Evolutionary conservation across 768 basidiomycete genomes (phyloP).

Genomic region (Boletellus ananiceps): DNA sequence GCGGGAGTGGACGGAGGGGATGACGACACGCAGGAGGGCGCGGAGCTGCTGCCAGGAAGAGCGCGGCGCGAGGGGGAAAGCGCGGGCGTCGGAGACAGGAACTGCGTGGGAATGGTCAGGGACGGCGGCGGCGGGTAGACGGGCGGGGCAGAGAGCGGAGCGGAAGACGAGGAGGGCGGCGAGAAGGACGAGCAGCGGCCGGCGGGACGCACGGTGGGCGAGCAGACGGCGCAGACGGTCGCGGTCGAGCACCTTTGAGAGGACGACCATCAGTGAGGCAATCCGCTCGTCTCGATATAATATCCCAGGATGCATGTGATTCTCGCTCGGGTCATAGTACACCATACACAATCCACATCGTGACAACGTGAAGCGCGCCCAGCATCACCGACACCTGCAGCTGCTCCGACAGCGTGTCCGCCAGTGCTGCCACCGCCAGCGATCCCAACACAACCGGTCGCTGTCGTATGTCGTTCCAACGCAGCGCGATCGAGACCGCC

Average conservation of each 20-base stretch:
- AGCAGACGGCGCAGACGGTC: not conserved
- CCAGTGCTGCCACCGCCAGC: constrained; percentile 36
- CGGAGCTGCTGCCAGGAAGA: constrained; percentile 68
- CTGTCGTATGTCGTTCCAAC: constrained; percentile 21
- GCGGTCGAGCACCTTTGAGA: constrained; percentile 6
- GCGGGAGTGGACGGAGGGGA: constrained; percentile 57
- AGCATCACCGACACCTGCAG: constrained; percentile 36
- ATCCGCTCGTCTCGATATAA: not conserved
- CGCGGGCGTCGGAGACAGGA: constrained; percentile 47
- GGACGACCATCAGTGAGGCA: constrained; percentile 12
- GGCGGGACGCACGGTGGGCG: no score
- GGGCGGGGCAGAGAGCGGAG: constrained; percentile 30
- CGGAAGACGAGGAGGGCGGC: constrained; percentile 50
- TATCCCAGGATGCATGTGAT: constrained; percentile 12
- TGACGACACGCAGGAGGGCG: constrained; percentile 67
- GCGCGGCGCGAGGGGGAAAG: constrained; percentile 57
- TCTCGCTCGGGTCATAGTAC: not conserved
- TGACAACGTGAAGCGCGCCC: constrained; percentile 36
- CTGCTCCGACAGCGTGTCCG: constrained; percentile 44
- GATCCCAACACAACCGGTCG: constrained; percentile 24
- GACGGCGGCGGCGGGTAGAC: constrained; percentile 42
- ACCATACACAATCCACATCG: constrained; percentile 17
- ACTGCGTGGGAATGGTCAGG: constrained; percentile 58
- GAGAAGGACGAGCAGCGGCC: constrained; percentile 33
- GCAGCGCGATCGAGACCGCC: constrained; percentile 24